phyloP scores from a whole-genome alignment of 495 filamentous ascomycete genomes.

The Talaromyces proteolyticus region DNA sequence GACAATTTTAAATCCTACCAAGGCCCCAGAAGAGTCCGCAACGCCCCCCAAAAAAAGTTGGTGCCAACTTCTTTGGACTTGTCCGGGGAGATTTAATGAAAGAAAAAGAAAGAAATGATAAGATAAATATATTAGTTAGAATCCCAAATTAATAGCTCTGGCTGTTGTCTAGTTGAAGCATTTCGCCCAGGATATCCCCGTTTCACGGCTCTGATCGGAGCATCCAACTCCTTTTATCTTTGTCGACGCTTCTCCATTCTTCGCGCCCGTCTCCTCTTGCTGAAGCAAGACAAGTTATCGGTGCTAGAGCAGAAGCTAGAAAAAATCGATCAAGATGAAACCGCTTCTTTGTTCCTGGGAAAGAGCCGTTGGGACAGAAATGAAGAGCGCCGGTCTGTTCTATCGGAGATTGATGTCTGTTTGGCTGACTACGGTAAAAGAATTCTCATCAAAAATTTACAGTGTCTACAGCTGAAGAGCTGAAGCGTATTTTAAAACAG shows the following conservation, averaged over 20 bases:
- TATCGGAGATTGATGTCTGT: slow-evolving; percentile 13
- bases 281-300: slow-evolving; percentile 21
- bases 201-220: slow-evolving; percentile 16
- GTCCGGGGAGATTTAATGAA: not conserved
- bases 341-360: slow-evolving; percentile 19
- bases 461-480: not conserved
- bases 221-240: slow-evolving; percentile 15
- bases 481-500: slow-evolving; percentile 1
- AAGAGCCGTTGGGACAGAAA: slow-evolving; percentile 20
- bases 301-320: slow-evolving; percentile 21
- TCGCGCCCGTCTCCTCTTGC: slow-evolving; percentile 13
- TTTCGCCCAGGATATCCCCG: slow-evolving; percentile 23
- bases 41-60: not conserved
- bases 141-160: not conserved
- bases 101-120: not conserved
- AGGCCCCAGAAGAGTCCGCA: not conserved
- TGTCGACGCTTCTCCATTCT: slow-evolving; percentile 21
- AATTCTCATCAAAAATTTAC: not conserved
- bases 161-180: slow-evolving; percentile 19
- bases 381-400: slow-evolving; percentile 7
- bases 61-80: not conserved
- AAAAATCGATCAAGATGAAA: slow-evolving; percentile 20
- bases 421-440: slow-evolving; percentile 18
- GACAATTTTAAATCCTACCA: not conserved
- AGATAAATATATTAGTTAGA: not conserved